Evolutionary conservation across 192 early-diverging fungal species (phyloP), one percentile per base, ranked within the genome.

Genomic region (Spizellomyces sp.): DNA sequence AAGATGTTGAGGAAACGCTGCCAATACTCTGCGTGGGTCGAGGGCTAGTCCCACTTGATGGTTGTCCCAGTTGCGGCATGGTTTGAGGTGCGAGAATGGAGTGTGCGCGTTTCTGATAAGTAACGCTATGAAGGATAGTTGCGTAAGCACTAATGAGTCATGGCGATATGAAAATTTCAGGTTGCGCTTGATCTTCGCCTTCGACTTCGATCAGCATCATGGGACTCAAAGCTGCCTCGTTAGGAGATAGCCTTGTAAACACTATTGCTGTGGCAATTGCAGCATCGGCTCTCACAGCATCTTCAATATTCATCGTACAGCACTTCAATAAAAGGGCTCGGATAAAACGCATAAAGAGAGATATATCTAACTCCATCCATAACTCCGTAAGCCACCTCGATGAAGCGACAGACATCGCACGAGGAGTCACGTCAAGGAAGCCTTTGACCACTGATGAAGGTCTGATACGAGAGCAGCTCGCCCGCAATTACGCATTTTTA

Each of bases 401-500:
- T 42, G 14, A 14, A 43, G 10, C 14, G 27, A 36, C 27, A 36
- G 27, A 36, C 44, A 15, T 5, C 17, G 43, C 21, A 15, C 27
- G 67, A 22, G 6, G 54, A 15, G 15, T n/a, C n/a, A 19, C 27
- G 21, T 47, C 8, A 4, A 12, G 17, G 62, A 27, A 45, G 9
- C 15, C n/a, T 21, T 12, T 12, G 21, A 64, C 22, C 27, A 36
- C 27, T 36, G 64, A 88, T 42, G 93, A 95, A 69, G 79, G 88
- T 5, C 78, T 97, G 15, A 86, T 95, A 14, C 78, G 86, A 19
- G 94, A 98, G 69, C 95, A 98, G 72, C 74, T 99, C 42, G 81
- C 92, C 2, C 81, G 92, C 44, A 95, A 95, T 78, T 89, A 91
- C 70, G 92, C 88, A 1, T 98, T 99, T 67, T 76, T 99, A 62